Evolutionary conservation across 1,284 basidiomycete genomes (phyloP), one percentile per base, ranked within the genome.

Genomic region (Athelia psychrophila): DNA sequence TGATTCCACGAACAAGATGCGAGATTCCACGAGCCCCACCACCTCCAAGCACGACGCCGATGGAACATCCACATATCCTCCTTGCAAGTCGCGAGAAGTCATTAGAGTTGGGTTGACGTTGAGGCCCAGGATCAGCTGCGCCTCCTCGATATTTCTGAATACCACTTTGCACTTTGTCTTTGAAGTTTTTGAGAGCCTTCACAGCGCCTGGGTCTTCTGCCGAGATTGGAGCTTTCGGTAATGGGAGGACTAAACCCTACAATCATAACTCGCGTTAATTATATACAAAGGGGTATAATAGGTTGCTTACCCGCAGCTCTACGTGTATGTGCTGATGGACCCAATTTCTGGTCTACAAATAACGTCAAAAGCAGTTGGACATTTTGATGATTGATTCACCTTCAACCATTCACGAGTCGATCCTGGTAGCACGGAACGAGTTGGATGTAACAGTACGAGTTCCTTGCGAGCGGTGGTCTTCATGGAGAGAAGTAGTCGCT

Each of bases 391-490:
- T 30, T 48, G 19, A 63, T 72, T 44, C 51, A 93, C 93, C 80
- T 95, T 95, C 45, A 99, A 78, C 96, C 96, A 99, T 66, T 92
- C 90, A 49, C 96, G 83, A 24, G 97, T 99, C 10, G 93, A 95
- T 2, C 97, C 96, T 2, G 95, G 88, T 2, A 83, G 75, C 2
- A 99, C 93, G 27, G 86, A 88, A 32, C 95, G 84, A 63, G 98
- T 93, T 2, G 95, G 87, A 64, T 99, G 96, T 10, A 99, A 77
- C 9, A 99, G 76, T 3, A 99, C 88, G 25, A 99, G 82, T 68
- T 99, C 96, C 69, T 99, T 99, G 55, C 97, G 77, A 16, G 97
- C 96, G 0, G 95, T 99, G 1, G 95, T 98, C 75, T 99, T 99
- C 82, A 93, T 88, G 5, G 94, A 92, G 40, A 95, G 80, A 45